phyloP scores from a whole-genome alignment of 441 rosid genomes.

The Brassica hybrid region DNA sequence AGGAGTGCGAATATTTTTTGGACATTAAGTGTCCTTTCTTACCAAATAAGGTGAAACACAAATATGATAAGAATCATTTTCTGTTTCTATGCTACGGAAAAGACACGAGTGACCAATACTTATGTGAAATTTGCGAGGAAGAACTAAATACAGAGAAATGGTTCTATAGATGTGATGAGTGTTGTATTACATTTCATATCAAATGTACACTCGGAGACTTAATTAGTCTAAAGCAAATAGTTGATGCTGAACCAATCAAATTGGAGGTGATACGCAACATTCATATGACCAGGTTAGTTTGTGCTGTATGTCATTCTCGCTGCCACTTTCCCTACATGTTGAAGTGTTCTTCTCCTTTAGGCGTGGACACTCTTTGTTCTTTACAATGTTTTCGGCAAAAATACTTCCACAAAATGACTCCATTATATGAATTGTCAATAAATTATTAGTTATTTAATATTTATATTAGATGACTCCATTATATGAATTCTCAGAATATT shows the following conservation, averaged over 20 bases:
- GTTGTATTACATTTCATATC: slow-evolving; percentile 25
- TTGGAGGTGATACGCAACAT: not conserved
- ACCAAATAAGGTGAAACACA: slow-evolving; percentile 24
- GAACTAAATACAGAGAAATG: slow-evolving; percentile 11
- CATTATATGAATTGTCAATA: not conserved
- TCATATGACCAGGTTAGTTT: slow-evolving; percentile 16
- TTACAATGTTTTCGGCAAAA: not conserved
- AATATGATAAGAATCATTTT: slow-evolving; percentile 33
- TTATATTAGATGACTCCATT: not conserved
- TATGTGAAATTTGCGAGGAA: slow-evolving; percentile 36
- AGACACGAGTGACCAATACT: not conserved
- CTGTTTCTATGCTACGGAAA: slow-evolving; percentile 13
- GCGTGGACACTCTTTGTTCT: not conserved
- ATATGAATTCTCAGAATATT: no score
- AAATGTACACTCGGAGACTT: slow-evolving; percentile 22
- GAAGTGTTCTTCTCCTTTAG: not conserved
- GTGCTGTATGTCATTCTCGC: not conserved
- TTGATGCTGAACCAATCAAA: not conserved
- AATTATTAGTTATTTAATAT: not conserved
- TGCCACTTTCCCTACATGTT: not conserved
- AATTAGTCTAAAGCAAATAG: not conserved
- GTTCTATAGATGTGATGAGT: slow-evolving; percentile 34
- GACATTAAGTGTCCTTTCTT: slow-evolving; percentile 30
- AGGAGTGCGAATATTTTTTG: slow-evolving; percentile 23
- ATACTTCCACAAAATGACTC: not conserved